Evolutionary conservation across 805 yeast species (phyloP).

Genomic region (Saccharomycopsis fodiens): DNA sequence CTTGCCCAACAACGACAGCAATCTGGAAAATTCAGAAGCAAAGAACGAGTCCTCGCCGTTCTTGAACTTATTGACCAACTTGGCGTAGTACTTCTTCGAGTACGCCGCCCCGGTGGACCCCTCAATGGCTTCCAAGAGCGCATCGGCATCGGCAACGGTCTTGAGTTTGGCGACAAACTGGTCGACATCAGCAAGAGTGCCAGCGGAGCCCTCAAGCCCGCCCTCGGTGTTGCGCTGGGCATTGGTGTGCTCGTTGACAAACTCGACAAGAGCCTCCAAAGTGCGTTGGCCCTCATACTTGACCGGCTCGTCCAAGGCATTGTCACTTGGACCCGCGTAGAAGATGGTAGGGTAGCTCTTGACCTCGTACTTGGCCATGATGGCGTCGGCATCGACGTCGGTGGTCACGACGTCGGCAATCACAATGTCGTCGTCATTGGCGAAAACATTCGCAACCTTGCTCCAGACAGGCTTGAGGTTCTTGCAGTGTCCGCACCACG

Average conservation of each 20-base stretch:
- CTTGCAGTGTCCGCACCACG: slow-evolving; percentile 50
- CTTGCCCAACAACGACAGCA: slow-evolving; percentile 32
- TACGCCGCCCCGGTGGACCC: slow-evolving; percentile 13
- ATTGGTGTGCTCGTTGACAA: slow-evolving; percentile 37
- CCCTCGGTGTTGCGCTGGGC: slow-evolving; percentile 33
- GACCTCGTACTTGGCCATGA: slow-evolving; percentile 34
- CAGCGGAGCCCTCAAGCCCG: slow-evolving; percentile 28
- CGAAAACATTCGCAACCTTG: slow-evolving; percentile 37
- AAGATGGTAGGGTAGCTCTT: slow-evolving; percentile 45
- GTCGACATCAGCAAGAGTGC: slow-evolving; percentile 28
- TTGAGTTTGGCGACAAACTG: slow-evolving; percentile 26
- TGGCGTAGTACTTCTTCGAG: slow-evolving; percentile 39
- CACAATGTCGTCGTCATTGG: slow-evolving; percentile 29
- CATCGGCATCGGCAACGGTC: slow-evolving; percentile 21
- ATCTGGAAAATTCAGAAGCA: slow-evolving; percentile 35
- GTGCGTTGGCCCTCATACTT: slow-evolving; percentile 35
- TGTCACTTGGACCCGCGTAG: slow-evolving; percentile 34
- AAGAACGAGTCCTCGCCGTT: slow-evolving; percentile 38
- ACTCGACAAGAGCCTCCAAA: slow-evolving; percentile 44
- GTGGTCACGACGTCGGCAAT: slow-evolving; percentile 39
- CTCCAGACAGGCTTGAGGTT: slow-evolving; percentile 41
- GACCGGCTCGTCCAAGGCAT: slow-evolving; percentile 24
- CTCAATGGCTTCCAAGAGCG: slow-evolving; percentile 1
- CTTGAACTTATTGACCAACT: slow-evolving; percentile 36
- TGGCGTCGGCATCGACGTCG: slow-evolving; percentile 36